Conservation (phyloP, 2,329 filamentous ascomycete genomes). For the Fusarium newnesense region DNA sequence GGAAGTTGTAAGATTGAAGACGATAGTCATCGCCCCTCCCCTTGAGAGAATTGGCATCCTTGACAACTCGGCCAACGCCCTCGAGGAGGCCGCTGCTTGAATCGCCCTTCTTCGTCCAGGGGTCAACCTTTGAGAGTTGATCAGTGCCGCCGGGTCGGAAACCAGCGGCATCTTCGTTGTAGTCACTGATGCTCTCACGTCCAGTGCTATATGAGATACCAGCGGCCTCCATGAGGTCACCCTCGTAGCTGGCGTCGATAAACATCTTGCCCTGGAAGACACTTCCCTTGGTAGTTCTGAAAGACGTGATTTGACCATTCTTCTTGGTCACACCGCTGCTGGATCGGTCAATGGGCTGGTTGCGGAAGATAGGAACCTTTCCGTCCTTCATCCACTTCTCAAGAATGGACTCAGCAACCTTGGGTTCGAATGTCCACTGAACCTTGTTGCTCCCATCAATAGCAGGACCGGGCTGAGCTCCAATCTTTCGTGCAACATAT, state of each 20-base stretch:
- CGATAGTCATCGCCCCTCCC: constrained; percentile 20
- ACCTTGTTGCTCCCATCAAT: constrained; percentile 30
- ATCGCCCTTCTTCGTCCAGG: constrained; percentile 21
- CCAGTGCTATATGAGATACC: constrained; percentile 29
- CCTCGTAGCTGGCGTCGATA: constrained; percentile 36
- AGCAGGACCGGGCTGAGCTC: constrained; percentile 32
- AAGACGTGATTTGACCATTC: constrained; percentile 25
- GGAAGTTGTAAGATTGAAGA: constrained; percentile 37
- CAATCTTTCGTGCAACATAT: constrained; percentile 27
- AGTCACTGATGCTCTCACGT: constrained; percentile 23
- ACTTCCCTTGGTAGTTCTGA: constrained; percentile 19
- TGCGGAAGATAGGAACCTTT: constrained; percentile 30
- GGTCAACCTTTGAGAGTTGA: constrained; percentile 18
- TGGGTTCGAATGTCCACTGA: constrained; percentile 40
- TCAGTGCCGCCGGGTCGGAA: constrained; percentile 6
- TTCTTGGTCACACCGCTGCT: constrained; percentile 17
- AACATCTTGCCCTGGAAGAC: constrained; percentile 35
- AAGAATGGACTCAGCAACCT: constrained; percentile 28
- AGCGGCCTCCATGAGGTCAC: constrained; percentile 37
- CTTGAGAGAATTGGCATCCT: background rate
- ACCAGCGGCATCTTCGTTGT: constrained; percentile 25
- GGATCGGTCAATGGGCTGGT: constrained; percentile 25
- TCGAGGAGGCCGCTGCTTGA: constrained; percentile 21
- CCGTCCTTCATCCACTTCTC: constrained; percentile 37
- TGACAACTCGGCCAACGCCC: constrained; percentile 24